Percentiles rank a stretch among this genome's conserved stretches.
Conservation (phyloP, 495 filamentous ascomycete genomes). For the Sabuloglossum arenarium region DNA sequence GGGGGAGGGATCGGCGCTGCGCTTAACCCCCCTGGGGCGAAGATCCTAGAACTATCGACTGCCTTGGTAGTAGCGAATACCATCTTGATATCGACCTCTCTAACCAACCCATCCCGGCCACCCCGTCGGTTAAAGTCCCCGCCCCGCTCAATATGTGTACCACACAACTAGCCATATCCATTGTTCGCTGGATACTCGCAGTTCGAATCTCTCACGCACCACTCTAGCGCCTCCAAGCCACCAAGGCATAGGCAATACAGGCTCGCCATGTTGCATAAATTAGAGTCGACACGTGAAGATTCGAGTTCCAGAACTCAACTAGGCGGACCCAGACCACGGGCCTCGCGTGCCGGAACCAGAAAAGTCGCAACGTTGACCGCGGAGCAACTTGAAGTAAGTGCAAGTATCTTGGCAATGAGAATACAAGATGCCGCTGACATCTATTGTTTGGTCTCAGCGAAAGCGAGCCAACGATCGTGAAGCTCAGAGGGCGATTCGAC, state of each 20-base stretch:
- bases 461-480: slow-evolving; percentile 82
- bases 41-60: too few species aligned
- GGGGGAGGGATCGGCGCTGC: too few species aligned
- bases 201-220: too few species aligned
- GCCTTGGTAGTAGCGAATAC: too few species aligned
- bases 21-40: too few species aligned
- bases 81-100: too few species aligned
- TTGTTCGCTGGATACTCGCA: too few species aligned
- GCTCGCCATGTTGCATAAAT: too few species aligned
- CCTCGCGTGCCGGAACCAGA: slow-evolving; percentile 34
- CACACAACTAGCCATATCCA: too few species aligned
- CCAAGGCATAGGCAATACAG: not conserved
- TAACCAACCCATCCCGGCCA: too few species aligned
- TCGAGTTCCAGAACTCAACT: not conserved
- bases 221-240: not conserved
- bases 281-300: not conserved
- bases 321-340: slow-evolving; percentile 12
- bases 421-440: not conserved
- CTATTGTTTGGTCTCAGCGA: slow-evolving; percentile 9
- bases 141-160: too few species aligned
- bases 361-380: slow-evolving; percentile 35
- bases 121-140: too few species aligned
- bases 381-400: slow-evolving; percentile 31
- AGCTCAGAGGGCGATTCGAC: slow-evolving; percentile 69
- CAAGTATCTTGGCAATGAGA: not conserved